Conservation (phyloP, 129 eudicot species). For the Logfia minima region DNA sequence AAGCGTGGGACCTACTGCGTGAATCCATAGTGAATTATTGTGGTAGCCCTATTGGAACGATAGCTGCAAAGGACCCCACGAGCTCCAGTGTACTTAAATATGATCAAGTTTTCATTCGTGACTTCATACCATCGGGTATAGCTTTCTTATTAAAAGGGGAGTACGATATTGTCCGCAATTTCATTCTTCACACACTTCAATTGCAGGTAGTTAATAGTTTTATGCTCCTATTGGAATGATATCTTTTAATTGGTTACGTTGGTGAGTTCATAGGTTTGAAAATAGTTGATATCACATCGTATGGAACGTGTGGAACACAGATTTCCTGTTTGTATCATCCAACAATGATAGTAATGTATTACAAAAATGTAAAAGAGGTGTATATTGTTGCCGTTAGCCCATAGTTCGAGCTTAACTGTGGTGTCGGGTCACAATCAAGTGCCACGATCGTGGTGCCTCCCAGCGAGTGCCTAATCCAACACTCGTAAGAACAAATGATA, state of each 20-base stretch:
- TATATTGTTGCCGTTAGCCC: too few relatives aligned
- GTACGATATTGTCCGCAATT: slow-evolving; percentile 68
- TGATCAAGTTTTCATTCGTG: slow-evolving; percentile 83
- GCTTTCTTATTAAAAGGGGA: slow-evolving; percentile 80
- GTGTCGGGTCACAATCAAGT: too few relatives aligned
- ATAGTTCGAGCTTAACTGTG: too few relatives aligned
- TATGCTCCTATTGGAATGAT: background rate
- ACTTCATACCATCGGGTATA: slow-evolving; percentile 71
- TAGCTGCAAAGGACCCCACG: slow-evolving; percentile 71
- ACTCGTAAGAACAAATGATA: too few relatives aligned
- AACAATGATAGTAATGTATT: too few relatives aligned
- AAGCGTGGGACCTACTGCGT: slow-evolving; percentile 70
- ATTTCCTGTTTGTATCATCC: too few relatives aligned
- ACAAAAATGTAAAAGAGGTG: too few relatives aligned
- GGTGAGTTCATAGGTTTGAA: slow-evolving; percentile 54
- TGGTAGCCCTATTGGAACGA: slow-evolving; percentile 69
- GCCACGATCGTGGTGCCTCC: too few relatives aligned
- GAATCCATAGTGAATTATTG: slow-evolving; percentile 64
- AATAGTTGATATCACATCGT: too few relatives aligned
- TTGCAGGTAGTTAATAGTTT: slow-evolving; percentile 56
- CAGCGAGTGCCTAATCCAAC: too few relatives aligned
- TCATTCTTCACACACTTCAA: slow-evolving; percentile 82
- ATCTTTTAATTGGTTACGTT: background rate
- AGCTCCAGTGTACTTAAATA: slow-evolving; percentile 54
- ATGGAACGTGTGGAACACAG: too few relatives aligned